Base-by-base conservation (phyloP, 164 flowering plant species). In the Vitis amurensis region DNA sequence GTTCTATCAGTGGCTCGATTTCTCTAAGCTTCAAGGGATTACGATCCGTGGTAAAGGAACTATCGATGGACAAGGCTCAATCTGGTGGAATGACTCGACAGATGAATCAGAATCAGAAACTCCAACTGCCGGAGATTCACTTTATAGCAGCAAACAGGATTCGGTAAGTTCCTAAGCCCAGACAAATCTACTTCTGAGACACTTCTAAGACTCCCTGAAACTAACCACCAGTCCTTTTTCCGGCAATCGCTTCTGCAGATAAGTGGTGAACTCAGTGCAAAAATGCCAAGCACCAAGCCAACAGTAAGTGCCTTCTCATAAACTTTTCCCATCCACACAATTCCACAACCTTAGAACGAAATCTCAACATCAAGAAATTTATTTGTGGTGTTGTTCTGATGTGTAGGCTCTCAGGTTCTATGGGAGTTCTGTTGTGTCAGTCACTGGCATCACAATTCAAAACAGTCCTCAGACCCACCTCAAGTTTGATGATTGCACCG, bases 381-480 rank as follows among this genome's bases (percentile, higher is more conserved):
- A 10, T 57, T n/a, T 6, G 11, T 23, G 49, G 19, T 11, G 11
- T 47, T 37, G 11, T 53, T 14, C 9, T 55, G 11, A 8, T 58
- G 14, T 63, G 71, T 82, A 88, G 92, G 90, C 92, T 3, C 79
- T 88, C 2, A 79, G 90, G 65, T 88, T 88, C 68, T 85, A 83
- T 51, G 87, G 87, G 58, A 86, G 89, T 69, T 67, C 23, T 37
- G 67, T 71, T 19, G 88, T 85, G 55, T 83, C 74, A 13, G 87
- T 89, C 17, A 80, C 72, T 0, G 94, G 90, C 19, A 86, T 89
- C 76, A 85, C 82, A 8, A 81, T 89, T 66, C 81, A 78, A 60
- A 88, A 89, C 79, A 89, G 92, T 67, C 88, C 84, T 6, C 82
- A 81, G 61, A 55, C 79, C 47, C 92, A 89, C 78, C 87, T 89